Evolutionary conservation across 2,329 filamentous ascomycete genomes (phyloP).

Genomic region (Aspergillus udagawae): DNA sequence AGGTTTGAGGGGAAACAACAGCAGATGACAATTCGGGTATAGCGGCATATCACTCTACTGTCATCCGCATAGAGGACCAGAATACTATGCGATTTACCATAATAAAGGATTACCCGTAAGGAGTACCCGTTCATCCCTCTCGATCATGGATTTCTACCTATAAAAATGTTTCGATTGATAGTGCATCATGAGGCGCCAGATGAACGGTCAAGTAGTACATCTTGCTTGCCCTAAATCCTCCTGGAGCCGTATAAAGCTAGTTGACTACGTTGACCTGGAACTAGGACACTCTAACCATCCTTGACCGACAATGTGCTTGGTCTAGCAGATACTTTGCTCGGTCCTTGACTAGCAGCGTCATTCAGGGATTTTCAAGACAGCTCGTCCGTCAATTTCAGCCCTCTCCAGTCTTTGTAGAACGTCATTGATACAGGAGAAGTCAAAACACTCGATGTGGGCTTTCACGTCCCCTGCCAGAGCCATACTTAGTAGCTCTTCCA

Average conservation of each 20-base stretch:
- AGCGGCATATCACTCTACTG: background rate
- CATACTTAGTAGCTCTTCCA: slow-evolving; percentile 44
- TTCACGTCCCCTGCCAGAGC: slow-evolving; percentile 41
- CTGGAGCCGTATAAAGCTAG: background rate
- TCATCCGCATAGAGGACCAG: too few relatives aligned
- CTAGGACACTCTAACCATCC: background rate
- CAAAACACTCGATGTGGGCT: slow-evolving; percentile 35
- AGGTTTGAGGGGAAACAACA: too few relatives aligned
- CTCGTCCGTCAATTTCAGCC: slow-evolving; percentile 37
- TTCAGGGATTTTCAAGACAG: slow-evolving; percentile 32
- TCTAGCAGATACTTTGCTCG: background rate
- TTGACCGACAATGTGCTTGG: background rate
- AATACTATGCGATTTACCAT: background rate
- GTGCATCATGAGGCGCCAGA: background rate
- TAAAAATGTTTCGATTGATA: background rate
- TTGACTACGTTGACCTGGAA: background rate
- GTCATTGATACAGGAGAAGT: slow-evolving; percentile 31
- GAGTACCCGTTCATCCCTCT: background rate
- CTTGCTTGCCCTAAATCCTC: background rate
- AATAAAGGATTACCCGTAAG: background rate
- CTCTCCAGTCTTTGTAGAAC: slow-evolving; percentile 32
- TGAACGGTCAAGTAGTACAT: background rate
- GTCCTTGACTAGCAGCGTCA: background rate
- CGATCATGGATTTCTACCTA: background rate
- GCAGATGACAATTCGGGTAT: background rate